Evolutionary conservation across 495 filamentous ascomycete genomes (phyloP).

Genomic region (Daldinia bambusicola): DNA sequence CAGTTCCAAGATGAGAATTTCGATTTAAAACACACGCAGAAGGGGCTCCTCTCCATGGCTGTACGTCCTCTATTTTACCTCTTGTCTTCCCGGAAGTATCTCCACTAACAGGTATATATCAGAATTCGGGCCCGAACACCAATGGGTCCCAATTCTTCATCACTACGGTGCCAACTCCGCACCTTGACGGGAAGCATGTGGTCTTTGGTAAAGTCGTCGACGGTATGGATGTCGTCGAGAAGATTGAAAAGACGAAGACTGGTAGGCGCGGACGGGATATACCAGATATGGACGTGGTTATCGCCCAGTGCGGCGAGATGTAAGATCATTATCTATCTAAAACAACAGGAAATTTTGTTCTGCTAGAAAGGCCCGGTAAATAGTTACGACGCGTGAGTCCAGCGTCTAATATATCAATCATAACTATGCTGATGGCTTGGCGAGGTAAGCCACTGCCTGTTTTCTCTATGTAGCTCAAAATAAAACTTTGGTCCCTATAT

Average conservation of each 20-base stretch:
- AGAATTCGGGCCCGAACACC: conserved; percentile 93
- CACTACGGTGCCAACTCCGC: conserved; percentile 84
- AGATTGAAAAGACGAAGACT: conserved; percentile 90
- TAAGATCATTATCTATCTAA: conserved; percentile 49
- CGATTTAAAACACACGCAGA: conserved; percentile 74
- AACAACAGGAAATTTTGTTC: background rate
- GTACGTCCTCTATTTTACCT: conserved; percentile 59
- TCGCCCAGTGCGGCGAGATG: conserved; percentile 92
- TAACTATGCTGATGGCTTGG: background rate
- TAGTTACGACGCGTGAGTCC: background rate
- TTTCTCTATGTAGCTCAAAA: background rate
- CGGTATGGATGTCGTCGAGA: conserved; percentile 89
- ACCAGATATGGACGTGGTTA: conserved; percentile 84
- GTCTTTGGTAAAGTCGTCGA: conserved; percentile 93
- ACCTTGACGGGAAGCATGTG: conserved; percentile 94
- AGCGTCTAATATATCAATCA: background rate
- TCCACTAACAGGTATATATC: conserved; percentile 12
- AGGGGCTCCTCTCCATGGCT: conserved; percentile 92
- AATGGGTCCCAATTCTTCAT: conserved; percentile 99
- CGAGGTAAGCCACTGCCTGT: background rate
- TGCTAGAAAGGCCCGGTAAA: background rate
- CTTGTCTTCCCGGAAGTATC: background rate
- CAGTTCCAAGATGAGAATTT: conserved; percentile 96
- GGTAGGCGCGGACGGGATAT: conserved; percentile 74
- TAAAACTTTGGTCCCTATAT: too few relatives aligned